Evolutionary conservation across 768 basidiomycete genomes (phyloP), one percentile per base, ranked within the genome.

Genomic region (Imleria badia): DNA sequence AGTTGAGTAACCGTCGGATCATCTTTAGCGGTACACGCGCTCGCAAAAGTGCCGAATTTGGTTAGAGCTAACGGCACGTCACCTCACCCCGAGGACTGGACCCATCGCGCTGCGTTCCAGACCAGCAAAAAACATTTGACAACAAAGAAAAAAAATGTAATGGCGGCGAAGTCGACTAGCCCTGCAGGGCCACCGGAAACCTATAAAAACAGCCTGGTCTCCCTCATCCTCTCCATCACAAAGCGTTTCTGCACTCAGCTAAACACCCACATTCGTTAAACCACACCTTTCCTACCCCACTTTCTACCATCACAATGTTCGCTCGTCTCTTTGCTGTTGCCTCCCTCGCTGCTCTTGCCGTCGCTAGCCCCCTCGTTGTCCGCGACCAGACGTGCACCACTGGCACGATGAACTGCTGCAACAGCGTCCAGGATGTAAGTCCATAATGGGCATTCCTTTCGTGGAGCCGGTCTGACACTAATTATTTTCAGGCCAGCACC

Each of bases 281-380:
- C 5, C 26, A 12, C 22, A 42, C 3, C 29, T 6, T 29, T 20
- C 15, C 36, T n/a, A 10, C 0, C 51, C 6, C 33, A 36, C 30
- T 42, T 40, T 41, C 46, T 33, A 48, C 2, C 2, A 53, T 54
- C 52, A 49, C 22, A 33, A 64, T 64, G 62, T 64, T 63, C 30
- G 41, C 56, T 55, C 55, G 58, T 52, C 19, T 58, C 26, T 55
- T 58, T 9, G 56, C 53, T 9, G 41, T 62, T 45, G 62, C 55
- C 19, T 48, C 55, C 17, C 42, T 65, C 29, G 60, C 31, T 50
- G 64, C 51, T 6, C 33, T 63, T 48, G 62, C 51, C 3, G 43
- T 60, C 6, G 58, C 60, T 2, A 6, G 41, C 15, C 31, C 38
- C 26, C 17, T 56, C 30, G 20, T 29, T 47, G 29, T 22, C 1